Conservation (phyloP, 208 protist genomes). For the Crithidia thermophila region DNA sequence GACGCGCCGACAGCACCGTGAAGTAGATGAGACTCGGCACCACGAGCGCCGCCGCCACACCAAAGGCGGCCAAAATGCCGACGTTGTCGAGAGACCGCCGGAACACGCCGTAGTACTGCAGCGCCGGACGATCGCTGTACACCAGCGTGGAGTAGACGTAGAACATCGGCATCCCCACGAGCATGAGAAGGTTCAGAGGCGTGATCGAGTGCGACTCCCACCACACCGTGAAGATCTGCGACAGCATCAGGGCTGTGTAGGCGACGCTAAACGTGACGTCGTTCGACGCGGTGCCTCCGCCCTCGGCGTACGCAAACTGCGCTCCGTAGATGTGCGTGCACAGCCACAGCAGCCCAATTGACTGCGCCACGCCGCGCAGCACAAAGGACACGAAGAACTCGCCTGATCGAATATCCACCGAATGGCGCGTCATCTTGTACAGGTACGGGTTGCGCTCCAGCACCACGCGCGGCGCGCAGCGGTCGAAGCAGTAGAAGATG, state of each 20-base stretch:
- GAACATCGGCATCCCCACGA: conserved; percentile 74
- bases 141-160: conserved; percentile 51
- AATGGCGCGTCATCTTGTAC: conserved; percentile 72
- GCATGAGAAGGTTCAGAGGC: conserved; percentile 55
- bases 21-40: conserved; percentile 49
- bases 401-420: conserved; percentile 48
- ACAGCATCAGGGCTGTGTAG: conserved; percentile 88
- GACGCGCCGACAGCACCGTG: conserved; percentile 4
- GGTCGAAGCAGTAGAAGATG: conserved; percentile 91
- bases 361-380: conserved; percentile 76
- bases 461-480: conserved; percentile 70
- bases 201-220: conserved; percentile 89
- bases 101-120: conserved; percentile 78
- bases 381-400: conserved; percentile 84
- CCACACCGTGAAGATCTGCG: conserved; percentile 85
- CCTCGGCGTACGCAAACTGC: conserved; percentile 35
- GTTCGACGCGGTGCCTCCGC: conserved; percentile 47
- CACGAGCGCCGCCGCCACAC: conserved; percentile 41
- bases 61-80: conserved; percentile 45
- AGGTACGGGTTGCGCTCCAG: conserved; percentile 73
- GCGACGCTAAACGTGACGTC: conserved; percentile 83
- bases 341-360: conserved; percentile 64
- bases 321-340: conserved; percentile 41
- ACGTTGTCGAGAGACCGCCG: conserved; percentile 37
- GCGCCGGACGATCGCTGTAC: conserved; percentile 43